Evolutionary conservation across 176 grass and related monocot genomes (phyloP), one percentile per base, ranked within the genome.

Genomic region (Ensete glaucum): DNA sequence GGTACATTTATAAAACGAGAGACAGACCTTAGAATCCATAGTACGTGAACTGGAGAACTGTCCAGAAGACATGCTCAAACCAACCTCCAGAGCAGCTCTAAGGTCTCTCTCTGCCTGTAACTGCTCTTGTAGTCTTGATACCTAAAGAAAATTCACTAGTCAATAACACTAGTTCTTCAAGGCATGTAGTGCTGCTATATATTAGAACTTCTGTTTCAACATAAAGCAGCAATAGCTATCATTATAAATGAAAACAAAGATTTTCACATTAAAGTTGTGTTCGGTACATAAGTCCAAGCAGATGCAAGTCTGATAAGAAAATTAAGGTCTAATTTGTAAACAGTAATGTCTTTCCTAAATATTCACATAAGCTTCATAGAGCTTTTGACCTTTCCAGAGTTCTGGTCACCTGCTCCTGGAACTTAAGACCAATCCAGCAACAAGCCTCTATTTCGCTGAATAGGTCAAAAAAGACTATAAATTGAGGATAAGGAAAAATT

Each of bases 71-170:
- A 95, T 95, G 76, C 87, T 99, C 79, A 99, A 81, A 59, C 96
- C 91, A 87, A 99, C 96, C 83, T 99, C 96, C 73, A 99, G 74
- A 67, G 91, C 96, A 95, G 96, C 79, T 89, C 96, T 91, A 68
- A 95, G 96, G 73, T 99, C 88, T 76, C 91, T 87, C 81, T 99
- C 96, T 86, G 96, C 84, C 76, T 92, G 96, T 72, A 99, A 88
- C 66, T 99, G 91, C 74, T 99, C 96, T 91, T 99, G 96, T 76
- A 99, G 82, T 79, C 91, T 91, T 79, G 96, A 99, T 64, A 99
- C 96, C 96, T 99, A 68, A 13, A 68, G 34, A 66, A 62, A 86
- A 70, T 78, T n/a, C 66, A 78, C 72, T 10, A 2, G 70, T 56
- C 34, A 85, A 76, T 71, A 8, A 79, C 57, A 62, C 43, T 68